These are phyloP conservation scores for Lentinula detonsa DNA, from an alignment of 768 basidiomycete genomes.

Conservation along the genomic window DNA sequence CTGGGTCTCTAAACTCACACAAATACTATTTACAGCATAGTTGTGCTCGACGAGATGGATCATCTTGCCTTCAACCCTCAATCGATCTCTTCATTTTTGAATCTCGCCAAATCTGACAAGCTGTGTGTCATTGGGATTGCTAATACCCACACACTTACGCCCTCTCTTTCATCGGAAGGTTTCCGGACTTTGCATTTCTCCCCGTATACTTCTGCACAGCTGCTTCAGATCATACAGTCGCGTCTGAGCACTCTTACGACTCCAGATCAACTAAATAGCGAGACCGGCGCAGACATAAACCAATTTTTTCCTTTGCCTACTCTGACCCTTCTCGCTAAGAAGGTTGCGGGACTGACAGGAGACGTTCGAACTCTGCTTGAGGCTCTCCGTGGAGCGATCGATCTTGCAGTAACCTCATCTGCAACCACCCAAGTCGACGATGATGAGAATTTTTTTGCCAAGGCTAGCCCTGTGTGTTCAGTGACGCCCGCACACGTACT, in stretches of 20 bases:
- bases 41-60: constrained; percentile 85
- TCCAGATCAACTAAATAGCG: constrained; percentile 32
- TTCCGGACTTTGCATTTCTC: constrained; percentile 73
- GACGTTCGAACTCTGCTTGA: constrained; percentile 80
- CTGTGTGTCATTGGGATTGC: constrained; percentile 81
- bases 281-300: constrained; percentile 26
- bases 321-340: constrained; percentile 71
- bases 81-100: constrained; percentile 58
- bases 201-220: constrained; percentile 72
- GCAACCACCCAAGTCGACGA: constrained; percentile 7
- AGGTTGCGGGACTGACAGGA: constrained; percentile 75
- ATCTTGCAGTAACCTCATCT: constrained; percentile 42
- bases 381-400: constrained; percentile 75
- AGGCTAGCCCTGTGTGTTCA: constrained; percentile 22
- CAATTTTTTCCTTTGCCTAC: constrained; percentile 60
- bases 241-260: constrained; percentile 33
- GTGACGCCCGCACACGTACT: constrained; percentile 68
- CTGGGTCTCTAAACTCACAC: not conserved
- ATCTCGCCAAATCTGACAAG: constrained; percentile 48
- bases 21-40: constrained; percentile 36
- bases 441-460: constrained; percentile 5
- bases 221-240: constrained; percentile 61
- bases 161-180: constrained; percentile 30
- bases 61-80: constrained; percentile 63
- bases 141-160: constrained; percentile 81